Evolutionary conservation across 371 early-diverging fungal genomes (phyloP), one percentile per base, ranked within the genome.

Genomic region (Mortierella sp.): DNA sequence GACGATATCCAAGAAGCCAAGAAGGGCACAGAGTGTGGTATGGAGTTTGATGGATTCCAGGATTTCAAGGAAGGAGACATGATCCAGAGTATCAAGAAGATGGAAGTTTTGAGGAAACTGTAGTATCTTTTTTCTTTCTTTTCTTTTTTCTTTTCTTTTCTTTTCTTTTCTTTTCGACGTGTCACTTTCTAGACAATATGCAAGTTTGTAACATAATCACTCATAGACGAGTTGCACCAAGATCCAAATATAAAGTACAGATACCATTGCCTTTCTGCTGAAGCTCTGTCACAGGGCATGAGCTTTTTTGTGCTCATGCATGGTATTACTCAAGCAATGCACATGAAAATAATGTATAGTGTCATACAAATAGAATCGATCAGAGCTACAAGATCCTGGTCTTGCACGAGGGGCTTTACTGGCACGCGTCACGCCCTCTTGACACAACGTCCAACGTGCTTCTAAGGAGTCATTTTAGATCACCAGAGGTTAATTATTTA

Each of bases 1-100:
- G 94, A 96, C 59, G 96, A 97, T 65, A 92, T 97, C 53, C 83
- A 84, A 36, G 96, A 97, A 85, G 96, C 93, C 32, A 88, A 91
- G 65, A 96, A 96, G 84, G 97, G 97, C 2, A 83, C 93, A 24
- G 98, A 98, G 84, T 97, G 97, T 74, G 97, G 97, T 41, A 93
- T 97, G 84, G 89, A 92, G 48, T 93, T 98, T 86, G 93, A 92
- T 22, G 93, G 92, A 5, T 96, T 94, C 74, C 84, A 84, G 4
- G 92, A 90, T 11, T 88, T 95, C 67, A 83, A 91, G 77, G 90
- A 87, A 19, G 97, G 96, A 2, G 98, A 97, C 87, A 71, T 92
- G 16, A 90, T 98, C 70, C 94, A 95, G 78, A 87, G 89, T 65
- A 71, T 90, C 48, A 85, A 87, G 73, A 87, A 86, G 50, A 85